Percentiles rank a stretch among this genome's conserved stretches.
phyloP scores from a whole-genome alignment of 306 rosid species.

The Begonia loranthoides region DNA sequence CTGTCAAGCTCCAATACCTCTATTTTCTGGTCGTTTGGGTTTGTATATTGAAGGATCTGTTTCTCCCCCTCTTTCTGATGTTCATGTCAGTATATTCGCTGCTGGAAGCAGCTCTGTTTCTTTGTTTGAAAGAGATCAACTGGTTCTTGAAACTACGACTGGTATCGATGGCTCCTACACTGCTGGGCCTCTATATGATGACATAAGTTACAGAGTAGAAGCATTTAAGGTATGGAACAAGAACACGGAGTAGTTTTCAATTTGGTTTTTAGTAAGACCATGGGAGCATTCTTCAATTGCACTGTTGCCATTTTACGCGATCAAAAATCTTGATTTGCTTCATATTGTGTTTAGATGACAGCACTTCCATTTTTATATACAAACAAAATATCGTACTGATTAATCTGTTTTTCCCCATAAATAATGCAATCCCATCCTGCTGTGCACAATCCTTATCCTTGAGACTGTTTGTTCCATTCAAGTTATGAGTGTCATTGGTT shows the following conservation, averaged over 20 bases:
- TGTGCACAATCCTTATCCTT: too few species aligned
- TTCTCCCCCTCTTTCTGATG: conserved; percentile 73
- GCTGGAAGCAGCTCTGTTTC: conserved; percentile 60
- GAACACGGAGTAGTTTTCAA: conserved; percentile 1
- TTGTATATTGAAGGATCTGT: conserved; percentile 76
- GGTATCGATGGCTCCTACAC: conserved; percentile 53
- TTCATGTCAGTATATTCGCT: conserved; percentile 59
- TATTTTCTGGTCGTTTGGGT: conserved; percentile 66
- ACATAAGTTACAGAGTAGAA: conserved; percentile 53
- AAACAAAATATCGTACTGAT: too few species aligned
- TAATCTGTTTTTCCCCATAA: too few species aligned
- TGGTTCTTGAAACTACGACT: conserved; percentile 71
- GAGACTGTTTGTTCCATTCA: too few species aligned
- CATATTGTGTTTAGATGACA: too few species aligned
- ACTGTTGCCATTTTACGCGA: too few species aligned
- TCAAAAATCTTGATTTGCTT: too few species aligned
- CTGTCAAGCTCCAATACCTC: conserved; percentile 67
- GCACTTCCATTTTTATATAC: too few species aligned
- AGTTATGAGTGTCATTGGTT: too few species aligned
- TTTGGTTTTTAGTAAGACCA: too few species aligned
- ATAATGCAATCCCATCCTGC: too few species aligned
- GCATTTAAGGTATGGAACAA: conserved; percentile 65
- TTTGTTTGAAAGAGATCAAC: conserved; percentile 50
- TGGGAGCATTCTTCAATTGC: too few species aligned
- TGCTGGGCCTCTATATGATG: conserved; percentile 88